These are phyloP conservation scores for Casuarina cunninghamiana DNA, from an alignment of 306 rosid genomes.

Conservation along the genomic window DNA sequence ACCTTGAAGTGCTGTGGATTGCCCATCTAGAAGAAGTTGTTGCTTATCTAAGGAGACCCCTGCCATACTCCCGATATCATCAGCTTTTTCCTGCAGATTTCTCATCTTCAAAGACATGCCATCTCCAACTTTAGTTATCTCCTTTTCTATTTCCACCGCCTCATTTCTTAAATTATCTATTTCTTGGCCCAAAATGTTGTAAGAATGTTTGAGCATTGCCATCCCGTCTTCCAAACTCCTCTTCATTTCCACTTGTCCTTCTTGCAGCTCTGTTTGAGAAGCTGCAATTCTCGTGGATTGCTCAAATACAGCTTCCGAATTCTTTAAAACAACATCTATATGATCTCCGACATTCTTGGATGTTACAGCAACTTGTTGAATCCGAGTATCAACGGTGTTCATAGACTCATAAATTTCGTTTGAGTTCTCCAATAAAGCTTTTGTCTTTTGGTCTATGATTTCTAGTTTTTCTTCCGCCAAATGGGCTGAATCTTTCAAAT, in stretches of 20 bases:
- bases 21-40: constrained; percentile 68
- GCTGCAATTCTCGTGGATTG: constrained; percentile 56
- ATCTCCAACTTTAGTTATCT: constrained; percentile 63
- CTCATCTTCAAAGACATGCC: constrained; percentile 58
- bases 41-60: constrained; percentile 78
- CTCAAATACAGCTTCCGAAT: constrained; percentile 59
- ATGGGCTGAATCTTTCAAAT: constrained; percentile 60
- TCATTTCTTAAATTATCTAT: constrained; percentile 56
- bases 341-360: constrained; percentile 53
- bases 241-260: constrained; percentile 66
- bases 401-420: constrained; percentile 50
- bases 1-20: constrained; percentile 60
- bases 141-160: constrained; percentile 56
- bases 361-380: constrained; percentile 52
- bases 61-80: constrained; percentile 67
- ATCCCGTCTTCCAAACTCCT: constrained; percentile 57
- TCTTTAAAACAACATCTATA: constrained; percentile 44
- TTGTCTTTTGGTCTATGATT: constrained; percentile 52
- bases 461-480: constrained; percentile 70
- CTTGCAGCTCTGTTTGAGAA: constrained; percentile 56
- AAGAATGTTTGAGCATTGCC: constrained; percentile 54
- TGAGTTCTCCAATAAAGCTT: constrained; percentile 46
- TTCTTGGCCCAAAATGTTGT: constrained; percentile 54
- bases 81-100: constrained; percentile 61
- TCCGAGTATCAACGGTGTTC: constrained; percentile 39